These are phyloP conservation scores for Ploettnerulaceae sp. DNA, from an alignment of 2,329 filamentous ascomycete species.

Conservation along the genomic window DNA sequence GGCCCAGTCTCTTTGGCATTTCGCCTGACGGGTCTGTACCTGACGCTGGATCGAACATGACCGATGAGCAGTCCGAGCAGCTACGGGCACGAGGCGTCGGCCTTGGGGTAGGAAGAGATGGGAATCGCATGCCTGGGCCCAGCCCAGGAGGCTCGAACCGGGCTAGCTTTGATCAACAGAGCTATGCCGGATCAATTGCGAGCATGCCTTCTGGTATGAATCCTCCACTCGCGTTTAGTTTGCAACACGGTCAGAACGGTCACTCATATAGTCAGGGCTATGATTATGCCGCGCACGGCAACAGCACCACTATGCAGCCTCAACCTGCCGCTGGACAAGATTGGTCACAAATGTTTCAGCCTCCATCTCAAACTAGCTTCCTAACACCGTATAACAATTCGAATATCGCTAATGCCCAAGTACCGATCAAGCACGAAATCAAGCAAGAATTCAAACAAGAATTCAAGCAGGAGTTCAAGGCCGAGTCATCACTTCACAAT, in stretches of 20 bases:
- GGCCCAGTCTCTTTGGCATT: constrained; percentile 46
- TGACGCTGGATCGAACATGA: constrained; percentile 39
- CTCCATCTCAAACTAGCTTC: constrained; percentile 63
- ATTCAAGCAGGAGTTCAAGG: constrained; percentile 45
- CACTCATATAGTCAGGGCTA: constrained; percentile 35
- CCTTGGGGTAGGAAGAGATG: constrained; percentile 52
- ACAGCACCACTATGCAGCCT: constrained; percentile 29
- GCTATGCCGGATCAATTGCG: constrained; percentile 53
- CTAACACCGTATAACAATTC: constrained; percentile 33
- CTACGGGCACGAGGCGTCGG: constrained; percentile 54
- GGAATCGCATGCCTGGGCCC: constrained; percentile 50
- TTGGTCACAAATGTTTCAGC: constrained; percentile 72
- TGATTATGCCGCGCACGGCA: constrained; percentile 34
- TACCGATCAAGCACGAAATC: constrained; percentile 64
- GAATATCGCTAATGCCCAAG: constrained; percentile 65
- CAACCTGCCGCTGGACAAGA: constrained; percentile 48
- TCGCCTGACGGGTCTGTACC: constrained; percentile 39
- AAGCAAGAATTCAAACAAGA: no score
- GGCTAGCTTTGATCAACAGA: constrained; percentile 47
- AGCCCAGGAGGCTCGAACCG: constrained; percentile 46
- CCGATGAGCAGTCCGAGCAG: constrained; percentile 57
- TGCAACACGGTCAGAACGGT: constrained; percentile 58
- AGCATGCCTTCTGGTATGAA: constrained; percentile 59
- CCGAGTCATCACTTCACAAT: constrained; percentile 47
- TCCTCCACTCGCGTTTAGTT: constrained; percentile 57